Base-by-base conservation (phyloP, 306 rosid species). In the Ceratonia siliqua region DNA sequence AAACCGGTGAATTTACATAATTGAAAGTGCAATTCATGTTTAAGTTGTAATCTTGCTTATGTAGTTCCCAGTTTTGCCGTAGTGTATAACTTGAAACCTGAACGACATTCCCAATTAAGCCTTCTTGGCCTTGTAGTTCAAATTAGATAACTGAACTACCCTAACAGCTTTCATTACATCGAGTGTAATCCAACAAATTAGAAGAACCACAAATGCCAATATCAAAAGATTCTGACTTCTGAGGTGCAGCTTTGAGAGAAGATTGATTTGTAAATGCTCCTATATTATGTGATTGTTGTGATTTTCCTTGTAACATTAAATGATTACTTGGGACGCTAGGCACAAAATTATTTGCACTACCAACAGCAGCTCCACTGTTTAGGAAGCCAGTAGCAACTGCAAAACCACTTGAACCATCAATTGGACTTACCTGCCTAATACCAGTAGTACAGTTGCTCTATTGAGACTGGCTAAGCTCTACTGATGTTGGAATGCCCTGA, bases 381-480 rank as follows among this genome's bases (percentile, higher is more conserved):
- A 76, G 79, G 72, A 84, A 89, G 58, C 79, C 74, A 33, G 84
- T 64, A 3, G 88, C 54, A 49, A 68, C 83, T 22, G 83, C 11
- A 81, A 86, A 89, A 70, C 80, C 84, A 12, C 78, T 62, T 35
- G 88, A 70, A 67, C 85, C 73, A 59, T 78, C 88, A 20, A 81
- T 62, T 63, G 85, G 78, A 68, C 12, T 75, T 76, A 83, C 54
- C 66, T 81, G 91, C 5, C 90, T 79, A 27, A 81, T 68, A 45
- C 75, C 84, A 2, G 85, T 1, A 18, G 82, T n/a, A 58, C 79
- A 75, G 68, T 75, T 86, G 79, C 80, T 70, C 39, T 78, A 89
- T 61, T 91, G 90, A 77, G 89, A 78, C 48, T 80, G 91, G 65
- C 82, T 75, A 75, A 81, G 71, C 74, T 91, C 89, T 35, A 82